These are phyloP conservation scores for Lichtheimia hyalospora DNA, from an alignment of 371 early-diverging fungal genomes.

Conservation along the genomic window DNA sequence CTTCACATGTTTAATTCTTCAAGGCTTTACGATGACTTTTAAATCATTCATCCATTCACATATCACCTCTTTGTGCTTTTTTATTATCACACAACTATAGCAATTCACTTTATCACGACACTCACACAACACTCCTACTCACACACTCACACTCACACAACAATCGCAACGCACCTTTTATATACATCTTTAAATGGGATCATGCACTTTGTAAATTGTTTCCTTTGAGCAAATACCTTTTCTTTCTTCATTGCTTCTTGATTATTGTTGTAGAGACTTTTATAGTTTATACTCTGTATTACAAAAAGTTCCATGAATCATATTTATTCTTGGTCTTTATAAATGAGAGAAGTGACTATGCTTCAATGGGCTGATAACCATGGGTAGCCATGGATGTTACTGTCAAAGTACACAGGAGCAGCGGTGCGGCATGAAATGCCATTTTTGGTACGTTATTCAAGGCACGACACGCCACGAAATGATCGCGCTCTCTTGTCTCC, in stretches of 20 bases:
- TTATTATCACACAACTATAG: too few relatives aligned
- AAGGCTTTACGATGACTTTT: slow-evolving; percentile 36
- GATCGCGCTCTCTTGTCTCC: neutral
- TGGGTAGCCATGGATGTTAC: neutral
- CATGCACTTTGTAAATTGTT: too few relatives aligned
- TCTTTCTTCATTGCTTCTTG: too few relatives aligned
- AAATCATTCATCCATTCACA: slow-evolving; percentile 1
- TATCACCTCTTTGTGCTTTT: too few relatives aligned
- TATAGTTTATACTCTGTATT: too few relatives aligned
- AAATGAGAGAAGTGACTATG: too few relatives aligned
- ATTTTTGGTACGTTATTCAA: neutral
- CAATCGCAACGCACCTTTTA: too few relatives aligned
- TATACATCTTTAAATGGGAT: too few relatives aligned
- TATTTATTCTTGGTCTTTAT: neutral
- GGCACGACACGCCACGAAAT: neutral
- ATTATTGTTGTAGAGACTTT: too few relatives aligned
- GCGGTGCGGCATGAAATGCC: neutral
- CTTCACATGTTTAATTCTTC: slow-evolving; percentile 37
- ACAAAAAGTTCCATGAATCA: neutral
- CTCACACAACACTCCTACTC: too few relatives aligned
- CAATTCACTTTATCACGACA: too few relatives aligned
- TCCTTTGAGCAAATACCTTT: too few relatives aligned
- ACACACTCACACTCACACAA: neutral
- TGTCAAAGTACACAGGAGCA: neutral
- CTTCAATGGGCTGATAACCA: neutral